Percentiles rank a stretch among this genome's conserved stretches.
phyloP scores from a whole-genome alignment of 768 basidiomycete genomes.

The Trametes cingulata region DNA sequence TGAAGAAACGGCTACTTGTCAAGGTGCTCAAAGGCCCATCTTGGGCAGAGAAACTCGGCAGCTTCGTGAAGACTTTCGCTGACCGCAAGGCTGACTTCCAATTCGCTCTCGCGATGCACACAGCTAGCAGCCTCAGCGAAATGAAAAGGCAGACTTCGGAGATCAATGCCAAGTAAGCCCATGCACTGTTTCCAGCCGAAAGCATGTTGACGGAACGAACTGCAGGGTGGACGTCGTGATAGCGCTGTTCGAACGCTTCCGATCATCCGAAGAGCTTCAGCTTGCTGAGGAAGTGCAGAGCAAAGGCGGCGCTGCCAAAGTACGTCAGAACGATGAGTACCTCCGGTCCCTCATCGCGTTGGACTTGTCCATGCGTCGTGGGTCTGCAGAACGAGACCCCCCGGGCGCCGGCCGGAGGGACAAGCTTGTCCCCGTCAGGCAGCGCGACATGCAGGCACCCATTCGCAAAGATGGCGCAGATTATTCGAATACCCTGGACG shows the following conservation, averaged over 20 bases:
- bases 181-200: background rate
- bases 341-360: no score
- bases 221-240: slow-evolving; percentile 6
- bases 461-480: background rate
- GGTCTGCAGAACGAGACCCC: no score
- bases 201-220: background rate
- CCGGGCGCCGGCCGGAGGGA: background rate
- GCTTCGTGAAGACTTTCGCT: slow-evolving; percentile 36
- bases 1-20: slow-evolving; percentile 41
- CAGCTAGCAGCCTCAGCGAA: slow-evolving; percentile 21
- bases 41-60: slow-evolving; percentile 42
- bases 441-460: no score
- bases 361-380: no score
- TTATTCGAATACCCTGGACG: background rate
- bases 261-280: background rate
- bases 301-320: background rate
- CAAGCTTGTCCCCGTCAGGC: background rate
- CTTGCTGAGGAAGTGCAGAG: background rate
- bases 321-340: background rate
- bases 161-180: slow-evolving; percentile 12
- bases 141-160: slow-evolving; percentile 2
- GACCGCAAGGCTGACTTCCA: slow-evolving; percentile 39
- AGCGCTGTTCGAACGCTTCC: background rate
- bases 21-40: slow-evolving; percentile 35
- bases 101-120: slow-evolving; percentile 40